Percentiles rank a stretch among this genome's conserved stretches.
phyloP scores from a whole-genome alignment of 306 rosid genomes.

The Lablab purpureus region DNA sequence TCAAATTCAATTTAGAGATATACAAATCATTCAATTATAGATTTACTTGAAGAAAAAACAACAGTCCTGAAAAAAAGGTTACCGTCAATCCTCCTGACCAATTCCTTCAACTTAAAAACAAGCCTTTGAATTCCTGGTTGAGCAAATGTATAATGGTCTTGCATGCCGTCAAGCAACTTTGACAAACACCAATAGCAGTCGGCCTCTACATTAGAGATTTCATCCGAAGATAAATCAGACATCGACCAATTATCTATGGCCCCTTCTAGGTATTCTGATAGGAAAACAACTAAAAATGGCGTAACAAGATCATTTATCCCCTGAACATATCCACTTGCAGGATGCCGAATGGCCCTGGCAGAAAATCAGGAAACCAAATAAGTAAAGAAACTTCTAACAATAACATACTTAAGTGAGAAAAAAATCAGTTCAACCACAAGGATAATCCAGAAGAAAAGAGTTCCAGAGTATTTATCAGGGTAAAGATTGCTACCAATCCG shows the following conservation, averaged over 20 bases:
- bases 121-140: slow-evolving; percentile 99
- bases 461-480: slow-evolving; percentile 16
- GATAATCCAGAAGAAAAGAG: not conserved
- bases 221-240: slow-evolving; percentile 73
- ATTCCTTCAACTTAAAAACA: slow-evolving; percentile 90
- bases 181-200: slow-evolving; percentile 98
- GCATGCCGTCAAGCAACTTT: slow-evolving; percentile 96
- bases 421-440: slow-evolving; percentile 11
- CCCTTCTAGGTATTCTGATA: slow-evolving; percentile 86
- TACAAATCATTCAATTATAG: slow-evolving; percentile 23
- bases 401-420: not conserved
- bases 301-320: slow-evolving; percentile 98
- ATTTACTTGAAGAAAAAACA: slow-evolving; percentile 32
- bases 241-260: slow-evolving; percentile 78
- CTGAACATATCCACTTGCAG: slow-evolving; percentile 99
- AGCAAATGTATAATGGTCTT: slow-evolving; percentile 97
- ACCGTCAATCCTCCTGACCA: slow-evolving; percentile 95
- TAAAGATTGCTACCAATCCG: slow-evolving; percentile 1
- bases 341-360: slow-evolving; percentile 97
- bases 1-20: slow-evolving; percentile 40
- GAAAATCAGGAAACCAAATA: slow-evolving; percentile 42
- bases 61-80: slow-evolving; percentile 40
- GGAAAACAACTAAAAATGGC: slow-evolving; percentile 90
- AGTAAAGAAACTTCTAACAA: slow-evolving; percentile 21
- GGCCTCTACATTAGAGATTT: slow-evolving; percentile 76